Evolutionary conservation across 257 asterid species (phyloP), one percentile per base, ranked within the genome.

Genomic region (Penstemon davidsonii): DNA sequence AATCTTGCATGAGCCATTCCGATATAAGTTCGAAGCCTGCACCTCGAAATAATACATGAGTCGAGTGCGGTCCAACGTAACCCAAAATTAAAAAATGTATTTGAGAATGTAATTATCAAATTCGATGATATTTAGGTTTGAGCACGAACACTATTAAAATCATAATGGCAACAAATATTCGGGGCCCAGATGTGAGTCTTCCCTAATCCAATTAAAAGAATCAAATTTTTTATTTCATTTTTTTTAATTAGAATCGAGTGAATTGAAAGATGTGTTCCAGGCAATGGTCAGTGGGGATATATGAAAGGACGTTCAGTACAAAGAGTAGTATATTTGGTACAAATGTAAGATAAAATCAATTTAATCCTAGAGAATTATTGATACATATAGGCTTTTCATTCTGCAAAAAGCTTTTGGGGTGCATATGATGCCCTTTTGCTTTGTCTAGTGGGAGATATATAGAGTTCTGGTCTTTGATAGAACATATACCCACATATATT

Each of bases 361-460:
- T 25, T 25, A 1, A 4, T 38, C 41, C 7, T 43, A 7, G 11
- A 56, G 11, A 15, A 50, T 9, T 37, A 39, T 25, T 18, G 15
- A 7, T 64, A 55, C 36, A 33, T 47, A 60, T 78, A 78, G 86
- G 82, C 81, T 78, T 86, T 80, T 74, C 71, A 74, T 81, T 68
- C 71, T 76, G 85, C 82, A 85, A 82, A 84, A 60, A 73, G 86
- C 91, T 85, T 85, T 84, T 76, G 65, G 85, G 80, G 74, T 85
- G 85, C 82, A 82, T 76, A 79, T 76, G 82, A 84, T 82, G 62
- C 82, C 79, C 83, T 79, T 82, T 86, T 78, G 73, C 85, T 82
- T 86, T 79, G 81, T 76, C 72, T 75, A 85, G 86, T 85, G 84
- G 89, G 87, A 78, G 67, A 63, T 47, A 25, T 55, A 68, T 70